Base-by-base conservation (phyloP, 768 basidiomycete genomes). In the Melanogaster broomeanus region DNA sequence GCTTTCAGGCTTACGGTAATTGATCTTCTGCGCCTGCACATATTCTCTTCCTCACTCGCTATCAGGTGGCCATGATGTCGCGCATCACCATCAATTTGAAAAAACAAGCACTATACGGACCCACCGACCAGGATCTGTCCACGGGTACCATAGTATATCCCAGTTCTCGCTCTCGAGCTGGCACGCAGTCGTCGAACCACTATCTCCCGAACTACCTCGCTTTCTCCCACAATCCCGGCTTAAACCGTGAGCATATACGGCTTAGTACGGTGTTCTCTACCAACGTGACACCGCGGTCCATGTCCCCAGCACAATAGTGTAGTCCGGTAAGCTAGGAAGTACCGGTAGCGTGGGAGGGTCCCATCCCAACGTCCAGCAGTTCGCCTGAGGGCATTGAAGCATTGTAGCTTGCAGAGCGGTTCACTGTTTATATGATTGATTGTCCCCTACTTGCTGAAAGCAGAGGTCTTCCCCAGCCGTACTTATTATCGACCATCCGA, bases 21-120 rank as follows among this genome's bases (percentile, higher is more conserved):
- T 40, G 21, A 41, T 21, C 25, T 39, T 18, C 21, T 45, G 12
- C 18, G 13, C 10, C 18, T n/a, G 13, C 8, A 24, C 31, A 34
- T 28, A 30, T 30, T 49, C 21, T 27, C 47, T 40, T 27, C 6
- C 28, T 7, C 30, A 43, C 33, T 33, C 18, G 12, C 52, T 18
- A 61, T 25, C 60, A 78, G 67, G 81, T 86, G 11, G 74, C 82
- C 0, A 87, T 85, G 81, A 84, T 85, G 77, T 85, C 83, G 3
- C 77, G 85, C 8, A 85, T 87, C 43, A 85, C 84, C 2, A 74
- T 86, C 22, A 81, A 79, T 61, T 72, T 86, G 10, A 79, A 71
- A 65, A 80, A 77, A 63, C 69, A 64, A 35, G 47, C 28, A 5
- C 16, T 18, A 9, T 42, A 22, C 21, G 38, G 39, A 27, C 16